Base-by-base conservation (phyloP, 2,329 filamentous ascomycete species). In the Zymoseptoria tritici region DNA sequence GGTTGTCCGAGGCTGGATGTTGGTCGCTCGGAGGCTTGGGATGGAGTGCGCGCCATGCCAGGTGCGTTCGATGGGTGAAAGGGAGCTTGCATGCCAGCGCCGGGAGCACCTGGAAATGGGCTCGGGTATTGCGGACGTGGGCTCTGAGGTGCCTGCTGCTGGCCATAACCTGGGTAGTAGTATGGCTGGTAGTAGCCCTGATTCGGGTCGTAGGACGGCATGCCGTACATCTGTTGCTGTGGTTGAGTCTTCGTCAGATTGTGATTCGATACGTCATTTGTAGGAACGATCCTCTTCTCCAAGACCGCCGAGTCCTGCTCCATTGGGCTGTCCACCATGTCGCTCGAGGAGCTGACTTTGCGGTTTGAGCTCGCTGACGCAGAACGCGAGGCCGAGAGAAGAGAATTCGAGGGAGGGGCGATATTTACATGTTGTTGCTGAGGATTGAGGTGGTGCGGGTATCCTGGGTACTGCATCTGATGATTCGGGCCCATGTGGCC, bases 11-110 rank as follows among this genome's bases (percentile, higher is more conserved):
- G 74, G 67, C 82, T 84, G 49, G 85, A 85, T 9, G 78, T 75
- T 19, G 84, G 83, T 63, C 83, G 79, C 75, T 82, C 68, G 76
- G 89, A 89, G 58, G 88, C 82, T 74, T 94, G 89, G 2, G 91
- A 95, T 2, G 88, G 84, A 62, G 85, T 91, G 67, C 92, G 87
- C 2, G 92, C 94, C 88, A 96, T 92, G 49, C 79, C 57, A 42
- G 65, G 65, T 3, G 65, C 64, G 21, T 55, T 78, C 60, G 83
- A 77, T 63, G 86, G 81, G 73, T 88, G 78, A 70, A 82, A 86
- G 49, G 81, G 80, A 58, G 75, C 75, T 52, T 77, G 79, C 73
- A 83, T 81, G 66, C 78, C 81, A 9, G 74, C 57, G 46, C 58
- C 75, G 56, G 71, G 74, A 16, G 78, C 77, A 57, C 77, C 76